Base-by-base conservation (phyloP, 2,329 filamentous ascomycete genomes). In the Paecilomyces dactylethromorphus region DNA sequence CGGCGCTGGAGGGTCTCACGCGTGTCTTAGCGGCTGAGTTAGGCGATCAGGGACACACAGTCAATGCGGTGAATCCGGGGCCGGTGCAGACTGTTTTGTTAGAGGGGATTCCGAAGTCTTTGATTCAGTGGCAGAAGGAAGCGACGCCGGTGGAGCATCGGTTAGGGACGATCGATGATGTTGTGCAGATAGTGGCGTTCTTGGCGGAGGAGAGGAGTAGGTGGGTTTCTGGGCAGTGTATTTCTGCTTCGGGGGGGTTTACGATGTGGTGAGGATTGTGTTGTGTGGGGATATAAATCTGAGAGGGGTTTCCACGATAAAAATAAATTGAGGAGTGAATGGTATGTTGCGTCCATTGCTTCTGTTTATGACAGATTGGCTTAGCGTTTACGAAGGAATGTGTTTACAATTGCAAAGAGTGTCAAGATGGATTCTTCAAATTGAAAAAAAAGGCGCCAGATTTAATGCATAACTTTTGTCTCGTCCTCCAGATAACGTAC, bases 21-120 rank as follows among this genome's bases (percentile, higher is more conserved):
- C 74, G 84, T 6, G 79, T 76, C 52, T 83, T 83, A 79, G 85
- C 86, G 0, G 76, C 77, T 0, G 85, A 88, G 69, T 71, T 87
- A 8, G 84, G 84, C 0, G 66, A 61, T 3, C 71, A 78, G 59
- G 83, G 84, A 0, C 82, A 82, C 59, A 87, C 84, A 0, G 84
- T 86, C 26, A 88, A 88, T 63, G 76, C 79, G 0, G 80, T 88
- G 2, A 81, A 80, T 21, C 84, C 84, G 0, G 85, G 85, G 0
- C 84, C 85, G 0, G 81, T 85, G 5, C 71, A 81, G 69, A 85
- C 78, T 31, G 83, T 85, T 7, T 80, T 88, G 78, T 66, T 86
- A 24, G 79, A 80, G 15, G 76, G 80, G 15, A 80, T 85, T 12
- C 79, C 80, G 0, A 66, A 74, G 56, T 78, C 79, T 0, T 72